Evolutionary conservation across 495 filamentous ascomycete species (phyloP).

Genomic region (Echria macrotheca): DNA sequence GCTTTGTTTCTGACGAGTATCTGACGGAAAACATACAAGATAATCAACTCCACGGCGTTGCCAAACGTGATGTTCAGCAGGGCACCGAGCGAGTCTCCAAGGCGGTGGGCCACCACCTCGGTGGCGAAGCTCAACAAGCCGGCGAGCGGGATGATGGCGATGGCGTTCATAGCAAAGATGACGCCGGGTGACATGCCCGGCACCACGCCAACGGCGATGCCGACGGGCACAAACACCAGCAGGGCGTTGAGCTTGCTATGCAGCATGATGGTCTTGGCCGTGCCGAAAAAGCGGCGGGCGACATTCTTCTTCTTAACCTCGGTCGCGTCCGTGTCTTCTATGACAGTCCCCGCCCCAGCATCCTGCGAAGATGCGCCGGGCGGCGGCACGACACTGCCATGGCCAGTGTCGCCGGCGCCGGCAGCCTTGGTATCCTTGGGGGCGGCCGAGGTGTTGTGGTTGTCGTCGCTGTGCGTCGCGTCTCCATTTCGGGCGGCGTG

Average conservation of each 20-base stretch:
- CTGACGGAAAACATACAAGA: slow-evolving; percentile 18
- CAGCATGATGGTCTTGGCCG: slow-evolving; percentile 50
- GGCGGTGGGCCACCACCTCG: slow-evolving; percentile 68
- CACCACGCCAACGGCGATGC: slow-evolving; percentile 59
- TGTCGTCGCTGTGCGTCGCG: too few species aligned
- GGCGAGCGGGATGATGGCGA: slow-evolving; percentile 80
- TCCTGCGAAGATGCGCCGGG: slow-evolving; percentile 48
- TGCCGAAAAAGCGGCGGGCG: slow-evolving; percentile 42
- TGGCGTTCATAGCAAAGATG: slow-evolving; percentile 75
- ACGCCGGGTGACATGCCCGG: slow-evolving; percentile 26
- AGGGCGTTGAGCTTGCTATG: slow-evolving; percentile 75
- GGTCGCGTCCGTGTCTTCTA: slow-evolving; percentile 29
- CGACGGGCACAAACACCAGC: slow-evolving; percentile 73
- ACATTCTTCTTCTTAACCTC: slow-evolving; percentile 41
- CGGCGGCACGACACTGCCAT: slow-evolving; percentile 24
- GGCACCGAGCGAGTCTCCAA: slow-evolving; percentile 77
- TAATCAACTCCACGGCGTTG: slow-evolving; percentile 64
- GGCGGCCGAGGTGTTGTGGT: too few species aligned
- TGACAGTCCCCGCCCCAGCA: slow-evolving; percentile 53
- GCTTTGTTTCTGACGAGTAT: background rate
- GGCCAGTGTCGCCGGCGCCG: slow-evolving; percentile 19
- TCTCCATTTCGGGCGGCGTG: background rate
- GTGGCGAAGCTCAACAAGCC: slow-evolving; percentile 74
- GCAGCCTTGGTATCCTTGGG: too few species aligned
- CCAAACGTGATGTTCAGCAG: slow-evolving; percentile 85